phyloP scores from a whole-genome alignment of 352 stramenopile genomes.

The Blastocystis sp. region DNA sequence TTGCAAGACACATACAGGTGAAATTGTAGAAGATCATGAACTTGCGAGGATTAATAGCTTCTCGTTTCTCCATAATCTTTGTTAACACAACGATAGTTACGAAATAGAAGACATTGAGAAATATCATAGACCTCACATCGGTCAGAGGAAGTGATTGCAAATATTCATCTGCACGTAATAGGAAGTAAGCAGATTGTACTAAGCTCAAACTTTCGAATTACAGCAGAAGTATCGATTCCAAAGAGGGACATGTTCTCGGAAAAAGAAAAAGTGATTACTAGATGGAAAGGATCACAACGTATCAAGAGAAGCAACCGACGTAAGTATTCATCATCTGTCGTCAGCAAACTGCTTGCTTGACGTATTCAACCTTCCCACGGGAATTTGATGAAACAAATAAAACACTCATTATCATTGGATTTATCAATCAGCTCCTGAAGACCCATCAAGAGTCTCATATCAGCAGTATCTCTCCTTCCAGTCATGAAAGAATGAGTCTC shows the following conservation, averaged over 20 bases:
- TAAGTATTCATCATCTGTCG: too few species aligned
- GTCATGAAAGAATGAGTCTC: slow-evolving; percentile 34
- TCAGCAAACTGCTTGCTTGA: not conserved
- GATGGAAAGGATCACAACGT: too few species aligned
- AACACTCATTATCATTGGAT: not conserved
- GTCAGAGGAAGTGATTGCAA: not conserved
- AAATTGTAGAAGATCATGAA: slow-evolving; percentile 67
- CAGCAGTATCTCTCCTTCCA: slow-evolving; percentile 28
- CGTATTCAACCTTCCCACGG: not conserved
- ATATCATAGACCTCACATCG: not conserved
- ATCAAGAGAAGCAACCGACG: too few species aligned
- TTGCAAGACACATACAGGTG: slow-evolving; percentile 44
- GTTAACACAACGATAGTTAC: slow-evolving; percentile 2
- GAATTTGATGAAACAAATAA: not conserved
- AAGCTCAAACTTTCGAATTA: slow-evolving; percentile 6
- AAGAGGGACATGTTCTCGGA: not conserved
- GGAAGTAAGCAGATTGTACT: not conserved
- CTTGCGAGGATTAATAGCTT: slow-evolving; percentile 25
- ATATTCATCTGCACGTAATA: slow-evolving; percentile 5
- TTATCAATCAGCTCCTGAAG: slow-evolving; percentile 34
- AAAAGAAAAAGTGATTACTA: too few species aligned
- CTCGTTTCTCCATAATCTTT: slow-evolving; percentile 53
- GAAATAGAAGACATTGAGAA: slow-evolving; percentile 58
- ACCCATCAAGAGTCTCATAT: slow-evolving; percentile 35
- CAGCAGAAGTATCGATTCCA: not conserved